Conservation (phyloP, 2,329 filamentous ascomycete genomes). For the Neodidymelliopsis sp. region DNA sequence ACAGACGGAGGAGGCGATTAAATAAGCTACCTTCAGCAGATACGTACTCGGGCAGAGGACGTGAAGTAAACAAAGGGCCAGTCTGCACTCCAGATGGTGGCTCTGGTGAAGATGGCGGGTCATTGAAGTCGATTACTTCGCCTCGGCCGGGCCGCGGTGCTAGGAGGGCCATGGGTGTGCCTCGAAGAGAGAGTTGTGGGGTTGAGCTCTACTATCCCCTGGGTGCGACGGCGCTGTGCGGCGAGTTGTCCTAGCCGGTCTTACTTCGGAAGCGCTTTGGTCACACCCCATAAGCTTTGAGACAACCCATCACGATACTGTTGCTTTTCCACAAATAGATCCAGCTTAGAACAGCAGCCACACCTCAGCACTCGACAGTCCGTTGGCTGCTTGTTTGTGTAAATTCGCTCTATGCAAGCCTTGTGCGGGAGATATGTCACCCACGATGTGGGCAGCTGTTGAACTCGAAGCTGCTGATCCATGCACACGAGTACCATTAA, state of each 20-base stretch:
- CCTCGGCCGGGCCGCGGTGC: slow-evolving; percentile 14
- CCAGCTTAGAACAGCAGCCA: too few relatives aligned
- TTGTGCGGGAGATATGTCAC: too few relatives aligned
- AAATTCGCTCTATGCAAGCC: too few relatives aligned
- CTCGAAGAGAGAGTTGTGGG: slow-evolving; percentile 1
- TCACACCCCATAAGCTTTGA: neutral
- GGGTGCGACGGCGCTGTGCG: neutral
- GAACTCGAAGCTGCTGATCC: too few relatives aligned
- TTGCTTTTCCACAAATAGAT: too few relatives aligned
- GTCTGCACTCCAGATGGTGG: neutral
- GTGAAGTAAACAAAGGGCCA: slow-evolving; percentile 13
- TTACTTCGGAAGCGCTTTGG: neutral
- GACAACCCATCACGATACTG: too few relatives aligned
- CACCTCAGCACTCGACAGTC: neutral
- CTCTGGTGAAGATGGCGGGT: slow-evolving; percentile 13
- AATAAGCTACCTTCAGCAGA: slow-evolving; percentile 4
- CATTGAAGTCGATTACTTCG: slow-evolving; percentile 10
- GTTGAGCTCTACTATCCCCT: neutral
- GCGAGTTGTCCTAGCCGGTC: neutral
- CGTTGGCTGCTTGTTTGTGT: too few relatives aligned
- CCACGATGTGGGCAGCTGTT: too few relatives aligned
- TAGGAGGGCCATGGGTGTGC: slow-evolving; percentile 18
- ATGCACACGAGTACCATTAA: too few relatives aligned
- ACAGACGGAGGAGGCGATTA: neutral
- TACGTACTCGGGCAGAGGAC: slow-evolving; percentile 17